Base-by-base conservation (phyloP, 352 stramenopile species). In the Phytophthora pistaciae region DNA sequence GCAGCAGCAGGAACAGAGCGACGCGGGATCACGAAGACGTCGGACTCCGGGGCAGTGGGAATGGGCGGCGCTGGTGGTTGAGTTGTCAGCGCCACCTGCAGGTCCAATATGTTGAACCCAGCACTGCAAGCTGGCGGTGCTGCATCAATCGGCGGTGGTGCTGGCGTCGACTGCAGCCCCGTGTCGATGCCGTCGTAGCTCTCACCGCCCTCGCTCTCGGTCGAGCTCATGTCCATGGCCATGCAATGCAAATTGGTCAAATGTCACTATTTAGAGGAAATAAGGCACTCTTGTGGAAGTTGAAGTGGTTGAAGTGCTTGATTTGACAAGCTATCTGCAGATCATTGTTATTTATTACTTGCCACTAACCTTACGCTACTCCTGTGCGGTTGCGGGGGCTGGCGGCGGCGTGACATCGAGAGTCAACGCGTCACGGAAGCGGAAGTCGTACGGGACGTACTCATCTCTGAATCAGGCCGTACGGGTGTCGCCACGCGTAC, bases 381-480 rank as follows among this genome's bases (percentile, higher is more conserved):
- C 36, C 13, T 44, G 36, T 18, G 36, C 36, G 13, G 6, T 14
- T 8, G 13, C 18, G 20, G 44, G 44, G 18, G 44, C 44, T 52
- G 44, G 44, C 18, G 44, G 44, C 18, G 44, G 44, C 9, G 23
- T 13, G 9, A 0, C 44, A 25, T 52, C 44, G 18, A 52, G 20
- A 14, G 44, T 7, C 44, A 52, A 7, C 23, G 44, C 44, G 44
- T 83, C 78, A 38, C 86, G 80, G 62, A 87, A 91, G 21, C 70
- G 67, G 36, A 84, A 89, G 68, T 89, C 75, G 67, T 87, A 89
- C 58, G 85, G 85, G 20, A 72, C 60, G 49, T 77, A 85, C 66
- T 83, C 84, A 88, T 69, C 85, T 84, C 57, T 68, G 50, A 10
- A 88, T 56, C 2, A 82, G 63, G 18, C 69, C 56, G 14, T 69